Percentiles rank a stretch among this genome's conserved stretches.
These are phyloP conservation scores for Zoysia japonica DNA, from an alignment of 176 grass and related monocot genomes.

Conservation along the genomic window DNA sequence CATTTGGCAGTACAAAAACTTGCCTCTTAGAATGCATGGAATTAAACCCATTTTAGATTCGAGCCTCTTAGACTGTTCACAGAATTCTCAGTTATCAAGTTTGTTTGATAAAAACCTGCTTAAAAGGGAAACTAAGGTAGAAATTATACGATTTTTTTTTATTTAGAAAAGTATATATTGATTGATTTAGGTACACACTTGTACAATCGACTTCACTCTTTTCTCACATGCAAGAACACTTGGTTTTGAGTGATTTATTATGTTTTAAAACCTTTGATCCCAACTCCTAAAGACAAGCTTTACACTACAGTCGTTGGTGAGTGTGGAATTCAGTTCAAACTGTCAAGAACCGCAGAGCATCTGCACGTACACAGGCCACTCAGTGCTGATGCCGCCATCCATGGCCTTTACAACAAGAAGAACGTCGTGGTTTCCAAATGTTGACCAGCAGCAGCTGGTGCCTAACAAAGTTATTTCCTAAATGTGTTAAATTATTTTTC, in stretches of 20 bases:
- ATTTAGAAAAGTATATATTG: too few relatives aligned
- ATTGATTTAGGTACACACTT: too few relatives aligned
- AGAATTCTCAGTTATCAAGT: not conserved
- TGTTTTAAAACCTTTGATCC: not conserved
- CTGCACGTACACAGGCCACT: conserved; percentile 33
- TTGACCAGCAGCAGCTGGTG: conserved; percentile 42
- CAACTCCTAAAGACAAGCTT: conserved; percentile 2
- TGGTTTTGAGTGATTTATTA: not conserved
- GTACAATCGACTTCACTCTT: not conserved
- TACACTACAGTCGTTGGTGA: not conserved
- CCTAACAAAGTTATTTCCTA: conserved; percentile 24
- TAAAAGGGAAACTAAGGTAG: too few relatives aligned
- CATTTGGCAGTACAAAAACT: too few relatives aligned
- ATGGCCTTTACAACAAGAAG: conserved; percentile 36
- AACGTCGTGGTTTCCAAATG: conserved; percentile 43
- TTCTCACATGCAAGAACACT: not conserved
- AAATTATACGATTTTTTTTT: too few relatives aligned
- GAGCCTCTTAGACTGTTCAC: too few relatives aligned
- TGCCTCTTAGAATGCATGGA: too few relatives aligned
- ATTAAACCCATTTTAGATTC: too few relatives aligned
- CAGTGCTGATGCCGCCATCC: conserved; percentile 20
- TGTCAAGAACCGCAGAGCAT: conserved; percentile 13
- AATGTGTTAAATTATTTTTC: conserved; percentile 23
- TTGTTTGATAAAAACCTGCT: not conserved
- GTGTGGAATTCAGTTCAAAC: conserved; percentile 3